Percentiles rank a stretch among this genome's conserved stretches.
These are phyloP conservation scores for Fraxinus quadrangulata DNA, from an alignment of 257 asterid genomes.

Conservation along the genomic window DNA sequence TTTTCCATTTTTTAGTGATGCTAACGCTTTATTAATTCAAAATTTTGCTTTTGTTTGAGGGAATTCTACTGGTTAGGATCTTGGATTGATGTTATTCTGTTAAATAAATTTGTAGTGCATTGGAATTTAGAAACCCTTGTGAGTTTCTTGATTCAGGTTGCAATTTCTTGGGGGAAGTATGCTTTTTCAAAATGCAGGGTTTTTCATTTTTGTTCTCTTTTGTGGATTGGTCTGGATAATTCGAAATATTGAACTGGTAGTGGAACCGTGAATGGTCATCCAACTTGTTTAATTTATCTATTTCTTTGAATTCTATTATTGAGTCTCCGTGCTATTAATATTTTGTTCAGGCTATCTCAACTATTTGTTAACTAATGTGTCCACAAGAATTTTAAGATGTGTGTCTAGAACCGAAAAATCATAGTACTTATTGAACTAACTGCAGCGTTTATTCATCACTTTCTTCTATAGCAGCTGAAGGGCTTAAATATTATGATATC, in stretches of 20 bases:
- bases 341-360: background rate
- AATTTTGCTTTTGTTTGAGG: constrained; percentile 4
- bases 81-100: background rate
- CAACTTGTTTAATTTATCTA: background rate
- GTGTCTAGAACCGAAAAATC: background rate
- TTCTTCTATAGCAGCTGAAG: constrained; percentile 68
- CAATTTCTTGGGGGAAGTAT: background rate
- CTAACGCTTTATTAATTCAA: background rate
- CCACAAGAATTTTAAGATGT: background rate
- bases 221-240: background rate
- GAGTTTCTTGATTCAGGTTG: background rate
- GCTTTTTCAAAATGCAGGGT: background rate
- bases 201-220: background rate
- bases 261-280: background rate
- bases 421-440: background rate
- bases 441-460: constrained; percentile 13
- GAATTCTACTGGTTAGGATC: background rate
- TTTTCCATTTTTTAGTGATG: background rate
- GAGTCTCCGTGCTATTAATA: background rate
- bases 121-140: background rate
- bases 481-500: constrained; percentile 80
- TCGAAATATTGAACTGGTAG: background rate
- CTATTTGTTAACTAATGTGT: background rate
- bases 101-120: background rate
- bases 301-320: background rate